These are phyloP conservation scores for Nicotiana noctiflora DNA, from an alignment of 257 asterid species.

Conservation along the genomic window DNA sequence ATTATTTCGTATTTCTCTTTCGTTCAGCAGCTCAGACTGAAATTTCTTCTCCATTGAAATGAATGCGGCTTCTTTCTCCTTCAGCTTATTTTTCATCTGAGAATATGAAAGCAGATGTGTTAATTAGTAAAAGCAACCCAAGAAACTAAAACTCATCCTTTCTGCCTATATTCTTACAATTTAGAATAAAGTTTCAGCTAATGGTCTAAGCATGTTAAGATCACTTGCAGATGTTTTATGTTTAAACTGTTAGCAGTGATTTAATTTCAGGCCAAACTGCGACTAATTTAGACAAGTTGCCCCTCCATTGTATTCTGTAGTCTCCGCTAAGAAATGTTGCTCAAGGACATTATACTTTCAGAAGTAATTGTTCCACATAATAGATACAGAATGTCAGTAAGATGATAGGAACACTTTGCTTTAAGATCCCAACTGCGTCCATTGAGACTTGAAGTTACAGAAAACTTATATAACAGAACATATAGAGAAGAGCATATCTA, in stretches of 20 bases:
- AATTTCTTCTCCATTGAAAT: conserved; percentile 38
- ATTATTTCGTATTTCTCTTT: conserved; percentile 38
- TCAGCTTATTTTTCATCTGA: conserved; percentile 56
- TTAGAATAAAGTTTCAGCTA: neutral
- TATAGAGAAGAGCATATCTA: neutral
- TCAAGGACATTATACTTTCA: neutral
- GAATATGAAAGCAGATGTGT: conserved; percentile 11
- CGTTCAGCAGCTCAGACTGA: conserved; percentile 43
- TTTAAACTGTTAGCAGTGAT: neutral
- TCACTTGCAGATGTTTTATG: neutral
- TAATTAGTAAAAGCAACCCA: conserved; percentile 11
- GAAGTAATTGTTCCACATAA: neutral
- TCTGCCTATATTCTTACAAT: neutral
- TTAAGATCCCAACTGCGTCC: neutral
- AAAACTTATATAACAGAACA: neutral
- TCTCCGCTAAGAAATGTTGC: neutral
- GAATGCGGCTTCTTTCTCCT: conserved; percentile 47
- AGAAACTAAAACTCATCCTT: neutral
- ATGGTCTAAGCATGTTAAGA: neutral
- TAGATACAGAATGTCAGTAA: neutral
- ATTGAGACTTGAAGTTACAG: neutral
- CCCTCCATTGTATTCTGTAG: neutral
- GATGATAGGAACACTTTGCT: neutral
- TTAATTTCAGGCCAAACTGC: neutral
- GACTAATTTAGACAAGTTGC: neutral